Conservation (phyloP, 345 rosid species). For the Jatropha curcas region DNA sequence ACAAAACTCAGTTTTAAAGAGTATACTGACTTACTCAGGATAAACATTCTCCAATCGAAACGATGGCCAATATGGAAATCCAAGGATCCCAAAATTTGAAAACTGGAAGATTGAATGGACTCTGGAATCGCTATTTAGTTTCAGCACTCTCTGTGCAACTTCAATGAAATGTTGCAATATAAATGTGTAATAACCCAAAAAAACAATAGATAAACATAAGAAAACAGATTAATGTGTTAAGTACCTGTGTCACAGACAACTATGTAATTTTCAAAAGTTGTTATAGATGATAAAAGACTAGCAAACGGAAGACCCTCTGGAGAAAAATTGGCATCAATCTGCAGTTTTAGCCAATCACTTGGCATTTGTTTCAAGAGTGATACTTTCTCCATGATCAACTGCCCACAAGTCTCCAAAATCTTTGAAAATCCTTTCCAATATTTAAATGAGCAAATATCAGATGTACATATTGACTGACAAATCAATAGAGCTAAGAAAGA, state of each 20-base stretch:
- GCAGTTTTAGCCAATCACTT: conserved; percentile 51
- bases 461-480: neutral
- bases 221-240: neutral
- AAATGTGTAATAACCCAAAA: conserved; percentile 23
- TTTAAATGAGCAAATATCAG: conserved; percentile 31
- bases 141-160: conserved; percentile 82
- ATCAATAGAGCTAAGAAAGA: neutral
- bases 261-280: conserved; percentile 48
- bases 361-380: conserved; percentile 64
- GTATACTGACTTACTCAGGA: conserved; percentile 54
- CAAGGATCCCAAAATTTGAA: conserved; percentile 74
- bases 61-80: conserved; percentile 83
- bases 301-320: conserved; percentile 38
- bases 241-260: conserved; percentile 71
- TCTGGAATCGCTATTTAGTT: conserved; percentile 58
- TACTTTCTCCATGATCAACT: conserved; percentile 56
- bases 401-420: conserved; percentile 53
- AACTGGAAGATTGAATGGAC: conserved; percentile 57
- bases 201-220: conserved; percentile 15
- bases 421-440: conserved; percentile 48
- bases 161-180: conserved; percentile 25
- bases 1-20: neutral
- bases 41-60: conserved; percentile 67
- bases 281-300: conserved; percentile 57
- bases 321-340: conserved; percentile 37